Conservation (phyloP, 2,329 filamentous ascomycete genomes). For the Colletotrichum sp. region DNA sequence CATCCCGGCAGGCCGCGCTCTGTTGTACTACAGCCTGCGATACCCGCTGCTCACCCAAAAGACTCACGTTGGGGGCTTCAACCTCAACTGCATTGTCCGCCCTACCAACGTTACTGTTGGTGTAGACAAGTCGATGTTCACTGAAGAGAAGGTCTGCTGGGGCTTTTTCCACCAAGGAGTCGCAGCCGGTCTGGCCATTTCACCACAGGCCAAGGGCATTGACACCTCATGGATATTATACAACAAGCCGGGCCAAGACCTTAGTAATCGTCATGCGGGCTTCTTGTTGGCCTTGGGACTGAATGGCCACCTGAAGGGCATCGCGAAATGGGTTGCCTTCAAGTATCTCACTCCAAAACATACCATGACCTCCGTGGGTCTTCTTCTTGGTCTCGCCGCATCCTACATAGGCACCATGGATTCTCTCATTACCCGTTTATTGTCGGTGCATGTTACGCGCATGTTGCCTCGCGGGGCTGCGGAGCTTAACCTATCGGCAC, state of each 20-base stretch:
- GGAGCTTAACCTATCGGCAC: slow-evolving; percentile 89
- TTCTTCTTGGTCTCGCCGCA: slow-evolving; percentile 89
- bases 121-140: slow-evolving; percentile 86
- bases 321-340: slow-evolving; percentile 98
- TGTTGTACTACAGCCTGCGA: slow-evolving; percentile 87
- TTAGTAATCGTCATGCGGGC: slow-evolving; percentile 95
- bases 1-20: slow-evolving; percentile 83
- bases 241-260: slow-evolving; percentile 86
- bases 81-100: slow-evolving; percentile 88
- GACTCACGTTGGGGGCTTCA: slow-evolving; percentile 88
- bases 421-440: slow-evolving; percentile 86
- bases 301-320: slow-evolving; percentile 90
- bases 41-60: slow-evolving; percentile 92
- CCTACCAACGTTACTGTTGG: slow-evolving; percentile 91
- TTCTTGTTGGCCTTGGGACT: slow-evolving; percentile 90
- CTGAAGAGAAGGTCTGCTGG: slow-evolving; percentile 97
- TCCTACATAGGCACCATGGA: slow-evolving; percentile 98
- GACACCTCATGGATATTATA: slow-evolving; percentile 99
- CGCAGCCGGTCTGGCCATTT: slow-evolving; percentile 90
- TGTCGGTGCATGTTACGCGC: slow-evolving; percentile 94
- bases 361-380: slow-evolving; percentile 96
- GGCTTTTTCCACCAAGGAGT: slow-evolving; percentile 98
- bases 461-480: slow-evolving; percentile 93
- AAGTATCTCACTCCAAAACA: slow-evolving; percentile 99
- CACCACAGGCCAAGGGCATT: slow-evolving; percentile 87